A percentile compares a stretch with the other conserved stretches of the same genome.
Evolutionary conservation across 108 stramenopile species (phyloP).

Genomic region (Cylindrotheca closterium): DNA sequence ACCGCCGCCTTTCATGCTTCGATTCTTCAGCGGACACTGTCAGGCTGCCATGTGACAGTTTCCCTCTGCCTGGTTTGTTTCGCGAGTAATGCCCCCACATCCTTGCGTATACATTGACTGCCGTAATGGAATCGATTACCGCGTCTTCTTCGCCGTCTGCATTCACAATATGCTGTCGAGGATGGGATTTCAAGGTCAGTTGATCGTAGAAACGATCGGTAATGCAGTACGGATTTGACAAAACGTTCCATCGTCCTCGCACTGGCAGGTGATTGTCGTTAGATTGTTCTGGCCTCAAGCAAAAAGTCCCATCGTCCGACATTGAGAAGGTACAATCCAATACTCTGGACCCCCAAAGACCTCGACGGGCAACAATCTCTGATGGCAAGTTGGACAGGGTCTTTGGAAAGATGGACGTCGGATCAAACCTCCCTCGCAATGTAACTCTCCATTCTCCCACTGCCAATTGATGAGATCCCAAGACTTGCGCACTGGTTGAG

Average conservation of each 20-base stretch:
- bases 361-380: constrained; percentile 4
- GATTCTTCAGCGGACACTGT: no score
- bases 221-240: constrained; percentile 75
- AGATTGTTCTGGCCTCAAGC: constrained; percentile 17
- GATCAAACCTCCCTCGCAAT: constrained; percentile 17
- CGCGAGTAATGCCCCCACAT: no score
- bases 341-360: constrained; percentile 14
- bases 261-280: constrained; percentile 12
- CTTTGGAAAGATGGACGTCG: constrained; percentile 16
- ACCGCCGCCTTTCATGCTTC: no score
- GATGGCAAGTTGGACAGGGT: not conserved
- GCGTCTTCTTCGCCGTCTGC: no score
- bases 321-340: constrained; percentile 34
- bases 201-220: constrained; percentile 81
- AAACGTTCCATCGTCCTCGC: constrained; percentile 62
- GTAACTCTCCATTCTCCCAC: constrained; percentile 28
- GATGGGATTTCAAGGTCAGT: constrained; percentile 54
- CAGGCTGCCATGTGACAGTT: no score
- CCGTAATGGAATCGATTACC: no score
- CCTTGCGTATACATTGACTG: no score
- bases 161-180: constrained; percentile 28
- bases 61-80: no score
- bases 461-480: constrained; percentile 10
- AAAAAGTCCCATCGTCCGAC: constrained; percentile 43
- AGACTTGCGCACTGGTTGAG: constrained; percentile 3